phyloP scores from a whole-genome alignment of 306 rosid species.

The barrel medic (Medicago truncatula) region DNA sequence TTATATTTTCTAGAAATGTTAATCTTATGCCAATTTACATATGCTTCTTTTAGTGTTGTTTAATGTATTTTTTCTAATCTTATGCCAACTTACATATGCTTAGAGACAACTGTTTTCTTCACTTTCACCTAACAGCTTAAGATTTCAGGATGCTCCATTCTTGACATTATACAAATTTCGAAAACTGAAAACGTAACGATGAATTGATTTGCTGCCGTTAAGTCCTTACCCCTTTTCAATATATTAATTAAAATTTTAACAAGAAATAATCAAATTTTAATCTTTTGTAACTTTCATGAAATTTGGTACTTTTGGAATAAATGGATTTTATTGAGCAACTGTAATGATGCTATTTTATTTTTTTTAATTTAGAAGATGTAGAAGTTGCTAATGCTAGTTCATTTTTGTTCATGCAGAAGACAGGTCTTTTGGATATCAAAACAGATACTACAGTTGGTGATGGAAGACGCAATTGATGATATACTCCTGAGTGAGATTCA shows the following conservation, averaged over 20 bases:
- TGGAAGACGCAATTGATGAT: conserved; percentile 99
- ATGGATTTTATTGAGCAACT: conserved; percentile 8
- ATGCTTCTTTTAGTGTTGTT: conserved; percentile 16
- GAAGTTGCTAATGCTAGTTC: conserved; percentile 29
- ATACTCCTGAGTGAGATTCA: conserved; percentile 86
- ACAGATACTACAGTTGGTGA: conserved; percentile 88
- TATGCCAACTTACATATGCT: too few relatives aligned
- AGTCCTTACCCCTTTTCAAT: background rate
- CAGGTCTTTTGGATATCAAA: conserved; percentile 99
- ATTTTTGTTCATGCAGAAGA: conserved; percentile 64
- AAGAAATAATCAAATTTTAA: conserved; percentile 26
- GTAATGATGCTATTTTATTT: conserved; percentile 7
- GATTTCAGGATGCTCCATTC: too few relatives aligned
- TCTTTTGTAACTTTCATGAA: conserved; percentile 6
- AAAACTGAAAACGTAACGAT: too few relatives aligned
- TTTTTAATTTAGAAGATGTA: background rate
- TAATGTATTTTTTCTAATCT: too few relatives aligned
- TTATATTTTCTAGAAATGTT: conserved; percentile 3
- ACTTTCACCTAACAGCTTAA: too few relatives aligned
- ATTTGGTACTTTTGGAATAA: conserved; percentile 20
- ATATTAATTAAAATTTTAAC: conserved; percentile 8
- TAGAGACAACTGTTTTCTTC: too few relatives aligned
- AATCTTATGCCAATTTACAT: conserved; percentile 14
- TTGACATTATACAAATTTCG: too few relatives aligned
- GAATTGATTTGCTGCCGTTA: too few relatives aligned